Evolutionary conservation across 805 yeast genomes (phyloP).

Genomic region (Spathaspora arborariae): DNA sequence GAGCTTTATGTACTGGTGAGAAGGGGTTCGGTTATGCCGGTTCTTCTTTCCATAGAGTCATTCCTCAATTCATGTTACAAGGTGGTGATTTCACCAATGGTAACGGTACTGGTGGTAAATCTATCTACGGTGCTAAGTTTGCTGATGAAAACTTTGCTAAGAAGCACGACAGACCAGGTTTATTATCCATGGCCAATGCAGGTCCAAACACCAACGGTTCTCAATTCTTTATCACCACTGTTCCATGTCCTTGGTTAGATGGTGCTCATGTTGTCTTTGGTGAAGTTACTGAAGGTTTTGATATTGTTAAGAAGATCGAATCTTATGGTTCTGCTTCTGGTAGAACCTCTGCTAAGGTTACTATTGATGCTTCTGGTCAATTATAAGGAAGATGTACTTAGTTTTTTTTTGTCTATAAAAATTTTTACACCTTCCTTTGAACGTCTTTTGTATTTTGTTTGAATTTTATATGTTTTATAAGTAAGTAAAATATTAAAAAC

Average conservation of each 20-base stretch:
- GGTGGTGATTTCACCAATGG: constrained; percentile 59
- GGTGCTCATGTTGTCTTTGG: constrained; percentile 79
- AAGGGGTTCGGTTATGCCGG: constrained; percentile 88
- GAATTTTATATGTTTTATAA: neutral
- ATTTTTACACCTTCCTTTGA: neutral
- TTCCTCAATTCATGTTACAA: constrained; percentile 95
- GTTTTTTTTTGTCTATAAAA: neutral
- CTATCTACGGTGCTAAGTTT: constrained; percentile 71
- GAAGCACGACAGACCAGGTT: constrained; percentile 76
- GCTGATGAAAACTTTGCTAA: constrained; percentile 66
- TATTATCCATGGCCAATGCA: constrained; percentile 88
- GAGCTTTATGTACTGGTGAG: constrained; percentile 85
- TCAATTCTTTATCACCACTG: constrained; percentile 85
- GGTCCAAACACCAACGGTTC: constrained; percentile 93
- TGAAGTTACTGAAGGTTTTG: constrained; percentile 66
- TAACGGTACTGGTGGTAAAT: constrained; percentile 92
- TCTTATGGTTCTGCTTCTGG: constrained; percentile 66
- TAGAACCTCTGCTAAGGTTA: constrained; percentile 58
- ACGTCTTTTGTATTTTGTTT: neutral
- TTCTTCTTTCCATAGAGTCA: constrained; percentile 93
- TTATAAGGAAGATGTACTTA: constrained; percentile 21
- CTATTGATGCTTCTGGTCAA: constrained; percentile 62
- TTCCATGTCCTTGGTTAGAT: constrained; percentile 72
- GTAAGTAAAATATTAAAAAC: neutral
- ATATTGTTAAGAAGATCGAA: constrained; percentile 56